Evolutionary conservation across 2,329 filamentous ascomycete genomes (phyloP), one percentile per base, ranked within the genome.

Genomic region (Ceratocystis cacaofunesta): DNA sequence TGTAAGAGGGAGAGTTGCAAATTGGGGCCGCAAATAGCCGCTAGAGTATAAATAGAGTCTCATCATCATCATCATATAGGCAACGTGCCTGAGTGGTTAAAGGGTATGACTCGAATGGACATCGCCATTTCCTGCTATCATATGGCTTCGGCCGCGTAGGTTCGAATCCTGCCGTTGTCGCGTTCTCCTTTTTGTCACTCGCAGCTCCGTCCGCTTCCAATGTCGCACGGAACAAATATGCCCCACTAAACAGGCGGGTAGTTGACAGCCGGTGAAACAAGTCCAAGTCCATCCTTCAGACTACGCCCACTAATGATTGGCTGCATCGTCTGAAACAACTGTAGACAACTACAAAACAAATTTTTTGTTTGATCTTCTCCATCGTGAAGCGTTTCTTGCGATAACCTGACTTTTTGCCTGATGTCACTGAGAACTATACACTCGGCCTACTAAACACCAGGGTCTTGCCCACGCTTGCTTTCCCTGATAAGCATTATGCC

Each of bases 1-100:
- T n/a, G n/a, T n/a, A n/a, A n/a, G n/a, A n/a, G n/a, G n/a, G n/a
- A n/a, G n/a, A n/a, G n/a, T n/a, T n/a, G n/a, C n/a, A n/a, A n/a
- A n/a, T n/a, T n/a, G n/a, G n/a, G n/a, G n/a, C n/a, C n/a, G n/a
- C n/a, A n/a, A n/a, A n/a, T n/a, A n/a, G n/a, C n/a, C n/a, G n/a
- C n/a, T n/a, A n/a, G n/a, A n/a, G n/a, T n/a, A n/a, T n/a, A n/a
- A n/a, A n/a, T n/a, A n/a, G n/a, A n/a, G n/a, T n/a, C n/a, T n/a
- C n/a, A n/a, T n/a, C n/a, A n/a, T n/a, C n/a, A n/a, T n/a, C n/a
- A n/a, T n/a, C 44, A 48, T 57, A 17, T 10, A 52, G 65, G 65
- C 65, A 66, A 66, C 61, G 61, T 66, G 65, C 65, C 61, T 62
- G 61, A 66, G 65, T 66, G 61, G 65, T 63, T 66, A 63, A 66